Conservation (phyloP, 2,329 filamentous ascomycete genomes). For the Periconia sp. region DNA sequence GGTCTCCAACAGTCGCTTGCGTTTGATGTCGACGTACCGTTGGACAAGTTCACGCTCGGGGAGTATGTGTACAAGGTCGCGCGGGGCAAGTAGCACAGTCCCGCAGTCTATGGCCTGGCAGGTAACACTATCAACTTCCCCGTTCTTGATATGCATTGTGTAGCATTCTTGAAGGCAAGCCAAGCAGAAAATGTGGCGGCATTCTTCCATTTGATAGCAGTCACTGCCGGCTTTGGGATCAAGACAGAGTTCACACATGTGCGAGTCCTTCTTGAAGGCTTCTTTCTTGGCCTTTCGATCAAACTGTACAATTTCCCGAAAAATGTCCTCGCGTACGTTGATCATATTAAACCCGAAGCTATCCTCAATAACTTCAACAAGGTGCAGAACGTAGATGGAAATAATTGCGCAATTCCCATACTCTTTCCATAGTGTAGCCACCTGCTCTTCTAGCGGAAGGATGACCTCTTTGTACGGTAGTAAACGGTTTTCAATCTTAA, state of each 20-base stretch:
- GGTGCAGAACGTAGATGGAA: conserved; percentile 58
- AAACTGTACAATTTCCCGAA: conserved; percentile 67
- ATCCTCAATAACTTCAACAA: conserved; percentile 57
- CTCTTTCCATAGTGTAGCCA: too few species aligned
- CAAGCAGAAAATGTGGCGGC: conserved; percentile 78
- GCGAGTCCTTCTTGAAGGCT: conserved; percentile 77
- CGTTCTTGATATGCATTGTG: conserved; percentile 77
- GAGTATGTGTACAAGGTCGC: conserved; percentile 64
- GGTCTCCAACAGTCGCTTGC: conserved; percentile 83
- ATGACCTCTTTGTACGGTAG: too few species aligned
- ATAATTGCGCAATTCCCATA: conserved; percentile 49
- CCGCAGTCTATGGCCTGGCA: conserved; percentile 80
- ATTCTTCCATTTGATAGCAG: conserved; percentile 62
- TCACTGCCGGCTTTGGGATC: conserved; percentile 81
- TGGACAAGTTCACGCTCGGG: conserved; percentile 66
- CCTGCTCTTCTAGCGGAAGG: background rate
- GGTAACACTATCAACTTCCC: conserved; percentile 72
- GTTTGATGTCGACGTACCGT: conserved; percentile 82
- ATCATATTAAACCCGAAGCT: conserved; percentile 50
- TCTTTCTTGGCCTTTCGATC: conserved; percentile 71
- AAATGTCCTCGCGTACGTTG: conserved; percentile 35
- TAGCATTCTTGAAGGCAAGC: conserved; percentile 83
- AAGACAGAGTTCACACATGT: conserved; percentile 80
- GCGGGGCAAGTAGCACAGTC: conserved; percentile 69
- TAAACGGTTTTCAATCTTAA: conserved; percentile 17